Evolutionary conservation across 2,329 filamentous ascomycete genomes (phyloP), one percentile per base, ranked within the genome.

Genomic region (Beauveria sp.): DNA sequence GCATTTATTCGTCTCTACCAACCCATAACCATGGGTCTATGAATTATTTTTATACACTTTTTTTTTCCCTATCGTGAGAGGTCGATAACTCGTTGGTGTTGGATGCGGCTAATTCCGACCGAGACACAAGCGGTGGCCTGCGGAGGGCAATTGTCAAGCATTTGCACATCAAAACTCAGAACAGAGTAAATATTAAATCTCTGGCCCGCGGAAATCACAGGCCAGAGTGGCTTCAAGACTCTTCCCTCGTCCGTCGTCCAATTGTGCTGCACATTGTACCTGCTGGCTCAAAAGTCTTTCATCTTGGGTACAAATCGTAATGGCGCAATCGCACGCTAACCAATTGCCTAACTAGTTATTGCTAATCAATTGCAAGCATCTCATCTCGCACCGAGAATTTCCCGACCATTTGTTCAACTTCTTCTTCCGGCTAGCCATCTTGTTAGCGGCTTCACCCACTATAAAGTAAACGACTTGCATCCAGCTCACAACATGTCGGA

Each of bases 281-380:
- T 14, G 20, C 44, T 40, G 43, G n/a, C 44, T 40, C n/a, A 24
- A 50, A 22, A 26, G 20, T 30, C 28, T 24, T 22, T 43, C 16
- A 16, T 34, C 46, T 30, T 24, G 44, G 22, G 20, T 9, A 24
- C 37, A 51, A 37, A 22, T 16, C 20, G 4, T 8, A 20, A 59
- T 59, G 44, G 47, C 56, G 56, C 56, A 40, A 59, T 59, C 34
- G 55, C 55, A 58, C 55, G 47, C 56, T 59, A 52, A 22, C 12
- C 12, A 46, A 12, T 46, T 12, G 18, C 18, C 12, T 4, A 37
- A 37, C 12, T 34, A 28, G 7, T 28, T 34, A 6, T 37, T 16
- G 34, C 34, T 37, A 37, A 37, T 37, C 34, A 37, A 37, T 16
- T 37, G 34, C 34, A 16, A 34, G 14, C 34, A 52, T 51, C 37